A percentile compares a stretch with the other conserved stretches of the same genome.
phyloP scores from a whole-genome alignment of 192 early-diverging fungal genomes.

The Coemansia sp. region DNA sequence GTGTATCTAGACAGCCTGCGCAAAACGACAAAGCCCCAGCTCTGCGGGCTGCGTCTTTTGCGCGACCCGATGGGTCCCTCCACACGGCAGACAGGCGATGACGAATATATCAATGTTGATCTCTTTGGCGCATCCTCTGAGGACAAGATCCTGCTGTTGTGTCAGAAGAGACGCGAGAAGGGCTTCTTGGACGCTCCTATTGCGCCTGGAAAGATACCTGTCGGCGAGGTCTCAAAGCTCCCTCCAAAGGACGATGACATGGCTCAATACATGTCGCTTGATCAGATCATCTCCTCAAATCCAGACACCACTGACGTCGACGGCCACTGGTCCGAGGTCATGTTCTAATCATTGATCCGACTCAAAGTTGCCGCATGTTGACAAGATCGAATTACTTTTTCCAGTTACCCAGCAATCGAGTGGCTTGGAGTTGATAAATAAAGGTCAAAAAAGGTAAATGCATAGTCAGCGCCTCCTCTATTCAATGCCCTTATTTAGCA shows the following conservation, averaged over 20 bases:
- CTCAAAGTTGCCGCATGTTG: neutral
- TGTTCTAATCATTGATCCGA: constrained; percentile 13
- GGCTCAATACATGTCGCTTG: constrained; percentile 33
- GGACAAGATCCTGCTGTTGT: constrained; percentile 36
- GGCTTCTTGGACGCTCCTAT: neutral
- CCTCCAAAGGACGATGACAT: constrained; percentile 7
- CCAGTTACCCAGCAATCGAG: neutral
- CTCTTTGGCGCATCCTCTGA: constrained; percentile 45
- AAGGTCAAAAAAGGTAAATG: no score
- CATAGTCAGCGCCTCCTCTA: no score
- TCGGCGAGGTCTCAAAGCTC: constrained; percentile 3
- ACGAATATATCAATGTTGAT: constrained; percentile 26
- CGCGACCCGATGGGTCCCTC: constrained; percentile 4
- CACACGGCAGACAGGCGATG: neutral
- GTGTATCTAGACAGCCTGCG: constrained; percentile 32
- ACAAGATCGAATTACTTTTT: neutral
- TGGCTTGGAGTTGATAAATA: no score
- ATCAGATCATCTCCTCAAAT: constrained; percentile 41
- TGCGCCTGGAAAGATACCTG: constrained; percentile 1
- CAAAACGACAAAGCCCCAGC: constrained; percentile 20
- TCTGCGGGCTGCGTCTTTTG: constrained; percentile 25
- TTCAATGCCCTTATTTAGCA: no score
- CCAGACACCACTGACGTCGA: constrained; percentile 37
- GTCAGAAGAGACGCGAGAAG: constrained; percentile 25
- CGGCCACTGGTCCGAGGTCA: constrained; percentile 29